Evolutionary conservation across 164 flowering plant species (phyloP).

Genomic region (Umbellularia californica): DNA sequence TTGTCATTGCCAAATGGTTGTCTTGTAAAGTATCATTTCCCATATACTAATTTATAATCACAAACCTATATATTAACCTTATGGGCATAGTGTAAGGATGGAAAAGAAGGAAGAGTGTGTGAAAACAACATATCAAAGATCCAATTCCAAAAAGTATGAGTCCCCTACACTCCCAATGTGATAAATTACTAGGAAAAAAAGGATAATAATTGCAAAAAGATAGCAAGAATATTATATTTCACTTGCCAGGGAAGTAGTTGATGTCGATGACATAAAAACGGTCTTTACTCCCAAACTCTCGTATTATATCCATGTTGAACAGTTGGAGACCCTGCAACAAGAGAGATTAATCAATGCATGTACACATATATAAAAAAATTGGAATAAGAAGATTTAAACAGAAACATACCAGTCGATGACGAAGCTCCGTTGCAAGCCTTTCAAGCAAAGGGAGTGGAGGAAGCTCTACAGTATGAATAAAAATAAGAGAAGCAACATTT

Average conservation of each 20-base stretch:
- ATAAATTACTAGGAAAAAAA: background rate
- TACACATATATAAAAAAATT: background rate
- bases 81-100: background rate
- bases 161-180: background rate
- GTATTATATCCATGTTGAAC: conserved; percentile 85
- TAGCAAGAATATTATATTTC: background rate
- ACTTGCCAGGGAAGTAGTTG: conserved; percentile 89
- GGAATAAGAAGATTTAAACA: background rate
- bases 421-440: conserved; percentile 78
- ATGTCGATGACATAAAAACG: conserved; percentile 86
- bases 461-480: conserved; percentile 50
- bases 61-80: background rate
- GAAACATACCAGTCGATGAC: conserved; percentile 66
- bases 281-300: conserved; percentile 72
- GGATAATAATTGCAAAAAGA: background rate
- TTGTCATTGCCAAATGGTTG: too few species aligned
- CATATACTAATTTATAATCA: too few species aligned
- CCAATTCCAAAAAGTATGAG: background rate
- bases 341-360: background rate
- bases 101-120: too few species aligned
- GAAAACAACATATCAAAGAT: background rate
- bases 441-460: conserved; percentile 91
- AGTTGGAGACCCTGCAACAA: conserved; percentile 68
- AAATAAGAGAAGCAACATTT: background rate
- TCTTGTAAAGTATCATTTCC: too few species aligned